Evolutionary conservation across 768 basidiomycete species (phyloP).

Genomic region (Calvatia gigantea): DNA sequence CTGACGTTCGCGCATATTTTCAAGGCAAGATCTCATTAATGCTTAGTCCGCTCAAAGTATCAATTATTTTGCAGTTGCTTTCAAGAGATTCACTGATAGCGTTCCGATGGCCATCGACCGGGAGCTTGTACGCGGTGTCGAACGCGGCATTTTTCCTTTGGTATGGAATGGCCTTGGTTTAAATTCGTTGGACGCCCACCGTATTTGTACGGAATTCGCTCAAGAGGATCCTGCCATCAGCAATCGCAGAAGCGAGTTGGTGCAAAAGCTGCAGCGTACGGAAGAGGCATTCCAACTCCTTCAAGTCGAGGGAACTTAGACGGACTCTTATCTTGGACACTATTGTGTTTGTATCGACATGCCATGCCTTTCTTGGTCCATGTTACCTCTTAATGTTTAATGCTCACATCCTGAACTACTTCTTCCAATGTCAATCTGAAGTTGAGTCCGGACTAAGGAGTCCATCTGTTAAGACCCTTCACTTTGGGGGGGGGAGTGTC

Average conservation of each 20-base stretch:
- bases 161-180: slow-evolving; percentile 50
- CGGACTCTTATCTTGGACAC: no score
- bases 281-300: slow-evolving; percentile 11
- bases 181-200: slow-evolving; percentile 41
- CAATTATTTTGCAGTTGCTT: slow-evolving; percentile 39
- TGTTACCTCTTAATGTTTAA: no score
- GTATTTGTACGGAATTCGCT: slow-evolving; percentile 50
- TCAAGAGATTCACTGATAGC: slow-evolving; percentile 56
- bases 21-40: slow-evolving; percentile 45
- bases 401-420: no score
- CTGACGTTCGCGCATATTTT: slow-evolving; percentile 69
- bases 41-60: background rate
- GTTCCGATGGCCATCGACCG: slow-evolving; percentile 54
- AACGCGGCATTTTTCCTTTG: slow-evolving; percentile 38
- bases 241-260: slow-evolving; percentile 41
- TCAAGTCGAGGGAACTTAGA: slow-evolving; percentile 5
- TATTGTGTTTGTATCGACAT: no score
- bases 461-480: no score
- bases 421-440: no score
- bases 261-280: slow-evolving; percentile 50
- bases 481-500: no score
- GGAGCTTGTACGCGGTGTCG: slow-evolving; percentile 51
- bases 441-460: no score
- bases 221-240: slow-evolving; percentile 46
- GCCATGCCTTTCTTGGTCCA: no score